Evolutionary conservation across 106 monocot genomes (phyloP), one percentile per base, ranked within the genome.

Genomic region (Vanilla planifolia): DNA sequence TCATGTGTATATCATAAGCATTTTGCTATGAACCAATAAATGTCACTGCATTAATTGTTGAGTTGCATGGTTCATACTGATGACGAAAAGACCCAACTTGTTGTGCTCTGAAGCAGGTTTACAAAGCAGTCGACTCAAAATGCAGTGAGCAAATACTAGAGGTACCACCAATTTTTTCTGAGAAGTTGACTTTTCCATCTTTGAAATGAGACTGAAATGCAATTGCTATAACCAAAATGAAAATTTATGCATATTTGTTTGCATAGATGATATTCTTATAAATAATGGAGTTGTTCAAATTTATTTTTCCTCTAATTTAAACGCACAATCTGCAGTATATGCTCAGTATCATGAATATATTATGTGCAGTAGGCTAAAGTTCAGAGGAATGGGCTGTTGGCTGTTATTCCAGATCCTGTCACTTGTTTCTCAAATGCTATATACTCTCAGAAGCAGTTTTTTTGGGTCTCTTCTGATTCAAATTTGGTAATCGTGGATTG

Each of bases 401-500:
- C 77, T 17, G 62, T 88, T 60, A 82, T 98, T 73, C 98, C 98
- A 69, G 92, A 98, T 55, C 98, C 98, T 4, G 98, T 98, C 13
- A 98, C 98, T 45, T 98, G 98, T 33, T 98, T 85, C 74, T 72
- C 98, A 59, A 72, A 77, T 25, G 98, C 98, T 55, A 81, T 77
- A 58, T 98, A 98, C 69, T 66, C 63, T 15, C 98, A 98, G 57
- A 79, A 74, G 68, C 98, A 98, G 70, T 53, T 77, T 41, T 98
- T 98, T 40, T 67, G 55, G 70, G 71, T 92, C 46, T 45, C 26
- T 39, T 33, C 70, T 24, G 71, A 82, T 48, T 92, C 98, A 28
- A 98, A 82, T 66, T 73, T 98, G 72, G 77, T 98, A 7, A 6
- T 98, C 43, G 92, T 98, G 4, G 98, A 98, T 67, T 98, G 98